Evolutionary conservation across 1,284 basidiomycete genomes (phyloP).

Genomic region (Ustilago crameri): DNA sequence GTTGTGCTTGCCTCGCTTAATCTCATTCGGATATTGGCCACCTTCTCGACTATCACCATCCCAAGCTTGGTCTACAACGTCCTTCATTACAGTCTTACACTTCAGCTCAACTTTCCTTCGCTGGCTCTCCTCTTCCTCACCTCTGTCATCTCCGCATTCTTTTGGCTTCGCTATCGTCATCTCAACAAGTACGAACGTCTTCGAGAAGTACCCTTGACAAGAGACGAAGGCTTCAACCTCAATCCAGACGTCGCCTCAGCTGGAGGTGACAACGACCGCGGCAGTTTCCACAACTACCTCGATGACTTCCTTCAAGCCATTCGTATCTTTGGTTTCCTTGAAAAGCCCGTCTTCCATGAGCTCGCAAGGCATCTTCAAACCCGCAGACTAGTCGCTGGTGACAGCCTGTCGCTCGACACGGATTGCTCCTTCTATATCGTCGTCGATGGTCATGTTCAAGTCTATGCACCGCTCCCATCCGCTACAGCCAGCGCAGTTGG

Average conservation of each 20-base stretch:
- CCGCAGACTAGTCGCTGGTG: slow-evolving; percentile 63
- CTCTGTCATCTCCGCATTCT: slow-evolving; percentile 45
- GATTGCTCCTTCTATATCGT: slow-evolving; percentile 68
- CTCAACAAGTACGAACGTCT: slow-evolving; percentile 65
- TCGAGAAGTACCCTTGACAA: slow-evolving; percentile 63
- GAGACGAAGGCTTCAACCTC: slow-evolving; percentile 63
- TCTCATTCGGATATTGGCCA: slow-evolving; percentile 52
- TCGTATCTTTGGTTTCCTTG: slow-evolving; percentile 67
- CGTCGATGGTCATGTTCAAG: slow-evolving; percentile 66
- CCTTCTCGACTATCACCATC: slow-evolving; percentile 62
- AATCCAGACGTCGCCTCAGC: slow-evolving; percentile 60
- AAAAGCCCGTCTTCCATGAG: slow-evolving; percentile 68
- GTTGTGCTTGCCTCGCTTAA: slow-evolving; percentile 60
- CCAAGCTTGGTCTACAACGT: slow-evolving; percentile 60
- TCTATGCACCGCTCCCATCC: slow-evolving; percentile 60
- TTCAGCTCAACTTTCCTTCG: slow-evolving; percentile 65
- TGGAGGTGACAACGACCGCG: slow-evolving; percentile 53
- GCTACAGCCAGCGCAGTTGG: slow-evolving; percentile 18
- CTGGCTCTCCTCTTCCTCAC: slow-evolving; percentile 57
- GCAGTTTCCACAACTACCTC: slow-evolving; percentile 66
- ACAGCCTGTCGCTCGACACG: slow-evolving; percentile 61
- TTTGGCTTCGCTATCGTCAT: slow-evolving; percentile 69
- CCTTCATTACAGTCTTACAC: slow-evolving; percentile 64
- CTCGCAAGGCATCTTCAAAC: slow-evolving; percentile 67
- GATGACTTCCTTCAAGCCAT: slow-evolving; percentile 68